Base-by-base conservation (phyloP, 768 basidiomycete genomes). In the Terana coerulea region DNA sequence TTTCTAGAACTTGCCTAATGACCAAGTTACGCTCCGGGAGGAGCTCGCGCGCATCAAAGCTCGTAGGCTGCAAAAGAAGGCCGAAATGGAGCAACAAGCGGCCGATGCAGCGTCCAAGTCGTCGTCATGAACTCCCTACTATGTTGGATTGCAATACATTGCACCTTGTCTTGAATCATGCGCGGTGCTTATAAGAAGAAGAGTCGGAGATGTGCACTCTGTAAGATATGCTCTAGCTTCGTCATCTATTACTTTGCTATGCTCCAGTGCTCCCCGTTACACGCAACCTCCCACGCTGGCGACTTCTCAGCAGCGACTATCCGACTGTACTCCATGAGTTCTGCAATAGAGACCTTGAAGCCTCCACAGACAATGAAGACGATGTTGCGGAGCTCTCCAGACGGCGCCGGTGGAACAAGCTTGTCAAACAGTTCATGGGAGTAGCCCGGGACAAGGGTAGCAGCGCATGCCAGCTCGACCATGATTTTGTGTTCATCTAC, bases 281-380 rank as follows among this genome's bases (percentile, higher is more conserved):
- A 69, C 42, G 53, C 64, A 40, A 59, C 58, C 29, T 55, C 56
- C 47, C 59, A 65, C 35, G 45, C 53, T 8, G n/a, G 53, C 47
- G 61, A 61, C 30, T 62, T 49, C 37, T 73, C 72, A 33, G 62
- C 67, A 15, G 70, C 67, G 22, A 79, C 58, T 26, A 74, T 62
- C 21, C 60, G 59, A 50, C 59, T 65, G 57, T 83, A 89, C 49
- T 77, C 75, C 22, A 37, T 62, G 43, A 81, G 64, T 3, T 85
- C 85, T 5, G 71, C 66, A 17, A 79, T 56, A 5, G 83, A 80
- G 25, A 83, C 71, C 59, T 88, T 89, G 66, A 83, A 82, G 0
- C 89, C 88, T 7, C 84, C 81, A 54, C 86, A 86, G 6, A 85
- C 80, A 41, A 88, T 72, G 63, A 86, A 86, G 1, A 87, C 79